phyloP scores from a whole-genome alignment of 106 monocot genomes.

The Dioscorea zingiberensis region DNA sequence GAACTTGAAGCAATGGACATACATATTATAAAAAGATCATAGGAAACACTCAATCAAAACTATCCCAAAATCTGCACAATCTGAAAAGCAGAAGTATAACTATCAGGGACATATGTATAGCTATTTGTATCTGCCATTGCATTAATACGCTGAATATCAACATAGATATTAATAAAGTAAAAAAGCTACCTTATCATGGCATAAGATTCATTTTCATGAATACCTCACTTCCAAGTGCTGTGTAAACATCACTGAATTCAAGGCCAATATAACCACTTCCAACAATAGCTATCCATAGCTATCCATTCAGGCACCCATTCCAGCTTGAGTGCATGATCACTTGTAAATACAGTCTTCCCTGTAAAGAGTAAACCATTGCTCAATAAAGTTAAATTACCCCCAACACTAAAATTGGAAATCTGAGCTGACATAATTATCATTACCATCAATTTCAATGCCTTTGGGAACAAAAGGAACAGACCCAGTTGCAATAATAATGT shows the following conservation, averaged over 20 bases:
- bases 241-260: slow-evolving; percentile 99
- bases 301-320: slow-evolving; percentile 99
- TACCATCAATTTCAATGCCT: slow-evolving; percentile 99
- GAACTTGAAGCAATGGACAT: no score
- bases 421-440: neutral
- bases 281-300: slow-evolving; percentile 95
- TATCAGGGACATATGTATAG: no score
- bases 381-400: no score
- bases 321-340: slow-evolving; percentile 98
- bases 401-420: no score
- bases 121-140: no score
- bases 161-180: no score
- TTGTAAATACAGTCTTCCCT: slow-evolving; percentile 98
- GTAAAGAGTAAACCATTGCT: neutral
- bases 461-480: slow-evolving; percentile 95
- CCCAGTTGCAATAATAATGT: slow-evolving; percentile 97
- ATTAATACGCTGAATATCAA: no score
- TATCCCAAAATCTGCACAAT: no score
- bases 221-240: slow-evolving; percentile 99
- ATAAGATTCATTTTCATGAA: slow-evolving; percentile 1
- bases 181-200: no score
- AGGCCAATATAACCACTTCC: slow-evolving; percentile 99
- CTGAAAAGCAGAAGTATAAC: no score
- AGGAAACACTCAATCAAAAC: no score
- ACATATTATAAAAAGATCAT: no score